Conservation (phyloP, 805 yeast genomes). For the Teunomyces aglyptinius region DNA sequence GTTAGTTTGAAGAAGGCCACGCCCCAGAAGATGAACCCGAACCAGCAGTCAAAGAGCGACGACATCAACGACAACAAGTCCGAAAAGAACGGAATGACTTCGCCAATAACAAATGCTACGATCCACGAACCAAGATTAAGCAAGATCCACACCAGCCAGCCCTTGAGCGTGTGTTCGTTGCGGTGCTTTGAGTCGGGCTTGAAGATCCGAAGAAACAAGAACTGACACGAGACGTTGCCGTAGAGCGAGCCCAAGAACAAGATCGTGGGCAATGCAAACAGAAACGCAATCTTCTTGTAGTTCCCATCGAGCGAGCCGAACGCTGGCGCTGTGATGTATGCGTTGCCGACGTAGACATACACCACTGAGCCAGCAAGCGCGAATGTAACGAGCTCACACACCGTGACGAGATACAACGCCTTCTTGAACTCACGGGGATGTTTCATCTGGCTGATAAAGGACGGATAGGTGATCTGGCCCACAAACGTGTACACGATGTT, state of each 20-base stretch:
- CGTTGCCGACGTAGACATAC: constrained; percentile 57
- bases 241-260: constrained; percentile 56
- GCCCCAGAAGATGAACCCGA: constrained; percentile 64
- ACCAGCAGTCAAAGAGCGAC: constrained; percentile 64
- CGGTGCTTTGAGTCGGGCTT: constrained; percentile 41
- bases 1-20: constrained; percentile 47
- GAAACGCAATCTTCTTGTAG: constrained; percentile 53
- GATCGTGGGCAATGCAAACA: constrained; percentile 61
- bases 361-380: constrained; percentile 56
- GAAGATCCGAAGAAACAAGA: constrained; percentile 48
- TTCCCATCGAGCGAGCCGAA: constrained; percentile 49
- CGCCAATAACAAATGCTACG: constrained; percentile 56
- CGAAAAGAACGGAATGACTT: constrained; percentile 63
- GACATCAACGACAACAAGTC: constrained; percentile 58
- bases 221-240: constrained; percentile 53
- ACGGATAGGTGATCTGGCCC: constrained; percentile 63
- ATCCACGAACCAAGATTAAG: constrained; percentile 47
- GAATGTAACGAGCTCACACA: constrained; percentile 48
- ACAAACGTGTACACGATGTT: constrained; percentile 64
- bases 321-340: constrained; percentile 57
- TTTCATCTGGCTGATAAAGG: constrained; percentile 60
- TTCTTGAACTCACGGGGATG: constrained; percentile 56
- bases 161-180: constrained; percentile 45
- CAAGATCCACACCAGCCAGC: constrained; percentile 54
- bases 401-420: constrained; percentile 52